Evolutionary conservation across 2,329 filamentous ascomycete genomes (phyloP), one percentile per base, ranked within the genome.

Genomic region (Aspergillus quadrilineatus): DNA sequence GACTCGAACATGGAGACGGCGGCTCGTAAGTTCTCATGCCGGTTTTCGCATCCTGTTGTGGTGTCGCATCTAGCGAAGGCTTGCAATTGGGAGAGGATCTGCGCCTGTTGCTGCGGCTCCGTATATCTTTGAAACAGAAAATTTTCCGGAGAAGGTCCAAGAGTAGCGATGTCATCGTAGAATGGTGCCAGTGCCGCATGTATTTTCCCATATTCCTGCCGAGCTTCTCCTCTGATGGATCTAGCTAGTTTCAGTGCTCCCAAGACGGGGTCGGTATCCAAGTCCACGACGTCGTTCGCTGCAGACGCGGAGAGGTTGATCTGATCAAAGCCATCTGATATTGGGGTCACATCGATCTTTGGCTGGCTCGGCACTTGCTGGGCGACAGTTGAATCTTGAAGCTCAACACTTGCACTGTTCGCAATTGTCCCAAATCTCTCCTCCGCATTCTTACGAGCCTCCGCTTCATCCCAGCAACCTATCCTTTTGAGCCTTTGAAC

Each of bases 151-250:
- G 71, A 76, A 89, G 90, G 60, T 79, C 90, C 75, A 2, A 88
- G 86, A 60, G 79, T 82, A 36, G 84, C 85, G 42, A 97, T 82
- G 70, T 99, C 91, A 62, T 85, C 85, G 75, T 97, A 99, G 65
- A 95, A 93, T 0, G 92, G 92, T 9, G 87, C 89, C 63, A 99
- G 75, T 4, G 90, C 89, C n/a, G 87, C 88, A 73, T 97, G 95
- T 12, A 97, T 81, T 71, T 89, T 95, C 14, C 89, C 93, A 70
- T 92, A 99, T 73, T 97, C 92, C 65, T 94, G 86, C 59, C 92
- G 84, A 44, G 94, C 94, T 65, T 87, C 85, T 4, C 93, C 94
- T 42, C 94, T 83, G 50, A 95, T 84, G 47, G 93, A 97, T 66
- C 82, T 85, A 29, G 87, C 87, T 30, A 82, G 82, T 55, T 85